Evolutionary conservation across 2,329 filamentous ascomycete species (phyloP), one percentile per base, ranked within the genome.

Genomic region (Beauveria sp.): DNA sequence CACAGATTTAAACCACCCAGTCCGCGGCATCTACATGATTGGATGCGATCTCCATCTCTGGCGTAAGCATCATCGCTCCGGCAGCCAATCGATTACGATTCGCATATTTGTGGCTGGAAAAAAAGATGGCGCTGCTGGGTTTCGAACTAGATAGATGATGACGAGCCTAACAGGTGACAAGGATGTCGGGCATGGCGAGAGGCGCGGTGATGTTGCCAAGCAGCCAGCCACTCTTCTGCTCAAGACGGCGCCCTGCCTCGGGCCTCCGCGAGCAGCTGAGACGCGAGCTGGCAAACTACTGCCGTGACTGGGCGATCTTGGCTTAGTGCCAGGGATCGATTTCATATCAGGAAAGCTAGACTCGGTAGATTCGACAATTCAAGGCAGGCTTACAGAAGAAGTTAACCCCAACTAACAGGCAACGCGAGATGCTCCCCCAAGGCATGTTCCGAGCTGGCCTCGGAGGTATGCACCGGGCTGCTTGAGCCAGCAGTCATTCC

Each of bases 1-100:
- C n/a, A 24, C 30, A 34, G 12, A 14, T 3, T 34, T n/a, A 43
- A 56, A 16, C n/a, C 41, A n/a, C 20, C 4, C 26, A 47, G 26
- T 56, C 54, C 43, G 54, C 54, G 53, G 43, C 41, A 24, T 47
- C 28, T 22, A 56, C n/a, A 24, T 56, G 54, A 56, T 55, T 55
- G 53, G 53, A 20, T 26, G 22, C 41, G 53, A 55, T 47, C 28
- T 12, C 43, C 54, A 18, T 56, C n/a, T 40, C 20, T n/a, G 14
- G 41, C 43, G 41, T 55, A 34, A 37, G 54, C 43, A 56, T 34
- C 41, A 37, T 56, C 8, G 18, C 9, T 37, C 10, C n/a, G 37
- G 12, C 43, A 47, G 22, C 54, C 54, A 56, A 56, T 56, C 28
- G 54, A 37, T 46, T 56, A 43, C 54, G n/a, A 47, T 56, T 8